These are phyloP conservation scores for Glomus cerebriforme DNA, from an alignment of 192 early-diverging fungal species.

Conservation along the genomic window DNA sequence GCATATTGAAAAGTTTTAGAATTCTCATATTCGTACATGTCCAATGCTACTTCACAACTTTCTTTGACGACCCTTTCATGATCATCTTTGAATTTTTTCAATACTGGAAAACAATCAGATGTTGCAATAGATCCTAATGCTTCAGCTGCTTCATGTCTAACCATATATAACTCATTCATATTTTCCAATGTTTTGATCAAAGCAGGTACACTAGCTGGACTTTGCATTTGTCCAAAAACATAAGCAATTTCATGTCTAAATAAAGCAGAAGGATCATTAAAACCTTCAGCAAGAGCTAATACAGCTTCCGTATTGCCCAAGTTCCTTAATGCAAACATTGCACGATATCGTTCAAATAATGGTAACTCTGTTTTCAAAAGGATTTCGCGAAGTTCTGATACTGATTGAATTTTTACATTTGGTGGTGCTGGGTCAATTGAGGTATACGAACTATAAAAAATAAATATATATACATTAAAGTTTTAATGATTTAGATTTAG, in stretches of 20 bases:
- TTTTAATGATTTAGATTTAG: neutral
- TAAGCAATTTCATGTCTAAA: slow-evolving; percentile 96
- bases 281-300: slow-evolving; percentile 77
- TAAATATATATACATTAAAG: neutral
- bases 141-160: slow-evolving; percentile 96
- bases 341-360: slow-evolving; percentile 90
- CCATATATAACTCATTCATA: slow-evolving; percentile 82
- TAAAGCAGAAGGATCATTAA: slow-evolving; percentile 66
- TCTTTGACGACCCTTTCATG: slow-evolving; percentile 85
- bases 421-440: slow-evolving; percentile 96
- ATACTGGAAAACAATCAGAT: slow-evolving; percentile 73
- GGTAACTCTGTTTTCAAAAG: slow-evolving; percentile 70
- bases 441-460: slow-evolving; percentile 54
- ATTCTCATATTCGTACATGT: slow-evolving; percentile 94
- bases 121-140: slow-evolving; percentile 95
- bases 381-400: slow-evolving; percentile 62
- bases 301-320: slow-evolving; percentile 82
- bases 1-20: slow-evolving; percentile 74
- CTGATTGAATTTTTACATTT: slow-evolving; percentile 57
- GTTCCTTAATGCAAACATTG: slow-evolving; percentile 94
- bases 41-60: slow-evolving; percentile 89
- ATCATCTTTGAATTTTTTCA: slow-evolving; percentile 75
- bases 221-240: slow-evolving; percentile 98
- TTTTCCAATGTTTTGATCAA: slow-evolving; percentile 78
- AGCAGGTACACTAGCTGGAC: slow-evolving; percentile 84